Evolutionary conservation across 2,329 filamentous ascomycete species (phyloP).

Genomic region (Kalaharituber pfeilii): DNA sequence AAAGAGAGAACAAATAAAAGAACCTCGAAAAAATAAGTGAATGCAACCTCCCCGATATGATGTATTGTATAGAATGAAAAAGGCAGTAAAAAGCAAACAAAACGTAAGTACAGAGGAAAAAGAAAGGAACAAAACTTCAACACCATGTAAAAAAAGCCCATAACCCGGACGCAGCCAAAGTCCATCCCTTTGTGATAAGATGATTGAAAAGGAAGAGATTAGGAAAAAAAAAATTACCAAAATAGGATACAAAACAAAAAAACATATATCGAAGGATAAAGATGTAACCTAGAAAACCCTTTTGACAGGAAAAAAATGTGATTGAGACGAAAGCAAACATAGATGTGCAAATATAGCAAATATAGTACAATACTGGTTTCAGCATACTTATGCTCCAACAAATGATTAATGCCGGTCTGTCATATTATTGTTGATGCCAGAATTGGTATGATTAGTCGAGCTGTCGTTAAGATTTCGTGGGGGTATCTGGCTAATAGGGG

Average conservation of each 20-base stretch:
- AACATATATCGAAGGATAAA: too few species aligned
- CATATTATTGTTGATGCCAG: not conserved
- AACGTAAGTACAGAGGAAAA: not conserved
- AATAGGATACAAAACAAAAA: too few species aligned
- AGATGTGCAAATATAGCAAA: not conserved
- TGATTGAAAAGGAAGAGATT: too few species aligned
- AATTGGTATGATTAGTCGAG: not conserved
- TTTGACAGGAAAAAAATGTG: not conserved
- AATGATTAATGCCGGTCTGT: not conserved
- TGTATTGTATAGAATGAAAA: not conserved
- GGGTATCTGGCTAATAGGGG: not conserved
- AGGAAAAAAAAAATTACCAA: too few species aligned
- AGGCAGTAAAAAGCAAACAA: not conserved
- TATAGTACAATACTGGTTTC: not conserved
- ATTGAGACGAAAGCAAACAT: not conserved
- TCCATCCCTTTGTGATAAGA: not conserved
- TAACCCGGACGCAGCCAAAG: too few species aligned
- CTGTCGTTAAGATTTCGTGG: not conserved
- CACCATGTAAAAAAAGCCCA: slow-evolving; percentile 1
- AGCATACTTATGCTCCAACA: not conserved
- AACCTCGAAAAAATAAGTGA: not conserved
- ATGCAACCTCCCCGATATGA: not conserved
- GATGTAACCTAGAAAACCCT: not conserved
- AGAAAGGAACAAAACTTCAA: not conserved
- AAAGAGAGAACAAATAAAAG: not conserved